phyloP scores from a whole-genome alignment of 2,329 filamentous ascomycete species.

The Verticillium klebahnii region DNA sequence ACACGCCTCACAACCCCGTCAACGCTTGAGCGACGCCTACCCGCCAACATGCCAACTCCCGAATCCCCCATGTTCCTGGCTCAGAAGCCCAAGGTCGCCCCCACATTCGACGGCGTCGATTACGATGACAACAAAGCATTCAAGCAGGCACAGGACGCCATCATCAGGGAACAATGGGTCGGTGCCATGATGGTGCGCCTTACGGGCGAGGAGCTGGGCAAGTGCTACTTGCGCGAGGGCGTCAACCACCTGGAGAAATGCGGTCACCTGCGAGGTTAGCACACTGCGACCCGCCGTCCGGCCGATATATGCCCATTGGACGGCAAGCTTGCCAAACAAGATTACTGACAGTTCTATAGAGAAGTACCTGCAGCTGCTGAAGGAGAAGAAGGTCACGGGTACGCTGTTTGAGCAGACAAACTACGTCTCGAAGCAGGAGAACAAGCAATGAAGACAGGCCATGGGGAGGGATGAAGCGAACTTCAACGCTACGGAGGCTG shows the following conservation, averaged over 20 bases:
- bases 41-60: conserved; percentile 67
- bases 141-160: conserved; percentile 77
- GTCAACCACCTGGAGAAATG: conserved; percentile 89
- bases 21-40: conserved; percentile 2
- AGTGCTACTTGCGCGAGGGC: conserved; percentile 80
- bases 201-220: conserved; percentile 76
- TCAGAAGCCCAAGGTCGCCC: conserved; percentile 76
- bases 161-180: conserved; percentile 85
- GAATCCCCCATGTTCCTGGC: conserved; percentile 78
- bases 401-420: conserved; percentile 78
- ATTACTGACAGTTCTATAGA: conserved; percentile 43
- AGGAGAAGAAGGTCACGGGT: conserved; percentile 71
- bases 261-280: conserved; percentile 73
- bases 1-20: conserved; percentile 5
- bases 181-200: conserved; percentile 83
- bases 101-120: conserved; percentile 82
- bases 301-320: not conserved
- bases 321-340: not conserved
- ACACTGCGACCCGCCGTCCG: conserved; percentile 1
- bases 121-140: conserved; percentile 77
- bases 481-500: not conserved
- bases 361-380: conserved; percentile 73
- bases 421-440: conserved; percentile 54
- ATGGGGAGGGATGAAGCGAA: not conserved
- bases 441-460: conserved; percentile 15